These are phyloP conservation scores for Tuber indicum DNA, from an alignment of 495 filamentous ascomycete genomes.

Conservation along the genomic window DNA sequence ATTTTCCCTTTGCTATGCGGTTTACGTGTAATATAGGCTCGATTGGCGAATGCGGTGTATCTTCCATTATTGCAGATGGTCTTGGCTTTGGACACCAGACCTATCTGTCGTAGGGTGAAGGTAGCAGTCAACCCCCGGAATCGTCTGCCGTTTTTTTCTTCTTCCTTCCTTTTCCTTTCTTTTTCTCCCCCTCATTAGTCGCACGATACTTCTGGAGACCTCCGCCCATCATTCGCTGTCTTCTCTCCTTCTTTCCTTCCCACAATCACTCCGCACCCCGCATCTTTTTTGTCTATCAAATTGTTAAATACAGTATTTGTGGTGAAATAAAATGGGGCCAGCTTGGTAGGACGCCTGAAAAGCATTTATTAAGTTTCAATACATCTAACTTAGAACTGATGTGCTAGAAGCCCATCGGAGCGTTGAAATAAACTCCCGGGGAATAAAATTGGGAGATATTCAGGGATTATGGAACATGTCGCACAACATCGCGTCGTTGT, in stretches of 20 bases:
- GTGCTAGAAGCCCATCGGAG: background rate
- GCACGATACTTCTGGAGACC: background rate
- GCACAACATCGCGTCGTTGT: background rate
- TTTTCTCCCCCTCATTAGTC: background rate
- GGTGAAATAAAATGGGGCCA: background rate
- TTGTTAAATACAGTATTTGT: background rate
- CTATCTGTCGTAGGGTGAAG: background rate
- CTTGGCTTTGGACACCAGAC: background rate
- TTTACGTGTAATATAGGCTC: background rate
- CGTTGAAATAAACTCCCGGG: background rate
- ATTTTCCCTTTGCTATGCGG: background rate
- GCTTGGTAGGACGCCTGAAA: background rate
- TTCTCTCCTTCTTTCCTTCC: background rate
- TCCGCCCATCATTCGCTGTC: background rate
- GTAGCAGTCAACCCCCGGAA: background rate
- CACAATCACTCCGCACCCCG: background rate
- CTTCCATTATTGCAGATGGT: background rate
- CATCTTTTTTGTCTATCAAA: background rate
- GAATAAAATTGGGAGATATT: background rate
- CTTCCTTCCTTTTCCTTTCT: background rate
- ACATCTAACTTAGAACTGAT: background rate
- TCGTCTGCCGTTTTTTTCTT: background rate
- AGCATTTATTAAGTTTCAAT: background rate
- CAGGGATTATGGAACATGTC: background rate
- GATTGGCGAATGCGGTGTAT: background rate